These are phyloP conservation scores for Colletotrichum lindemuthianum DNA, from an alignment of 2,329 filamentous ascomycete species.

Conservation along the genomic window DNA sequence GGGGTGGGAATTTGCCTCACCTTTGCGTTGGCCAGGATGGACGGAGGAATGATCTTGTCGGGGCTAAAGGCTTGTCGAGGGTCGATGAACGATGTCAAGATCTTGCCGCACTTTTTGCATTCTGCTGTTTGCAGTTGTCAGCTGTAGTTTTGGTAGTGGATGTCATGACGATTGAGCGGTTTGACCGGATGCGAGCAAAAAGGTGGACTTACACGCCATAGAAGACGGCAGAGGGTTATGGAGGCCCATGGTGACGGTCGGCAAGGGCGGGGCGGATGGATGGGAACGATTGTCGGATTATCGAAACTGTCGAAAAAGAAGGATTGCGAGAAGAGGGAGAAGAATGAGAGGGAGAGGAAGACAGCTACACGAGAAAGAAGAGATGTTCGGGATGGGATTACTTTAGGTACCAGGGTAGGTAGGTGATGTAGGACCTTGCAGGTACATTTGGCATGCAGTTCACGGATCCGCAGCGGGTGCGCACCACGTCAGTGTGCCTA, in stretches of 20 bases:
- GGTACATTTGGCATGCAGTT: background rate
- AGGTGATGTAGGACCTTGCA: slow-evolving; percentile 5
- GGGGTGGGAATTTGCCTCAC: slow-evolving; percentile 53
- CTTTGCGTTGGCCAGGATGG: slow-evolving; percentile 91
- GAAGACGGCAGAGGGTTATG: slow-evolving; percentile 75
- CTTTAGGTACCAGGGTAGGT: slow-evolving; percentile 11
- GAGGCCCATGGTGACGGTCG: slow-evolving; percentile 63
- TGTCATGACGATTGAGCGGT: slow-evolving; percentile 36
- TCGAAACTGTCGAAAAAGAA: slow-evolving; percentile 1
- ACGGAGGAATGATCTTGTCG: slow-evolving; percentile 95
- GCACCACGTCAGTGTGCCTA: background rate
- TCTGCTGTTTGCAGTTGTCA: slow-evolving; percentile 72
- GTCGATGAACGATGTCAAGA: slow-evolving; percentile 93
- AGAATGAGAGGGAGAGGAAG: slow-evolving; percentile 9
- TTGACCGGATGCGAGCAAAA: slow-evolving; percentile 28
- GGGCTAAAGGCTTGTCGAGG: slow-evolving; percentile 93
- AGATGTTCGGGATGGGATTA: slow-evolving; percentile 20
- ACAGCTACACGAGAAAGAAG: background rate
- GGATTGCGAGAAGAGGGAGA: slow-evolving; percentile 10
- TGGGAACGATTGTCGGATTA: background rate
- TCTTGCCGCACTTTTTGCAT: slow-evolving; percentile 97
- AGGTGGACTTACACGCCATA: slow-evolving; percentile 69
- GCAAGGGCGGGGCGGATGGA: slow-evolving; percentile 15
- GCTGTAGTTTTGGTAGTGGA: slow-evolving; percentile 19
- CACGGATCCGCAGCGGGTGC: slow-evolving; percentile 13